Conservation (phyloP, 2,329 filamentous ascomycete species). For the Annulohypoxylon truncatum region DNA sequence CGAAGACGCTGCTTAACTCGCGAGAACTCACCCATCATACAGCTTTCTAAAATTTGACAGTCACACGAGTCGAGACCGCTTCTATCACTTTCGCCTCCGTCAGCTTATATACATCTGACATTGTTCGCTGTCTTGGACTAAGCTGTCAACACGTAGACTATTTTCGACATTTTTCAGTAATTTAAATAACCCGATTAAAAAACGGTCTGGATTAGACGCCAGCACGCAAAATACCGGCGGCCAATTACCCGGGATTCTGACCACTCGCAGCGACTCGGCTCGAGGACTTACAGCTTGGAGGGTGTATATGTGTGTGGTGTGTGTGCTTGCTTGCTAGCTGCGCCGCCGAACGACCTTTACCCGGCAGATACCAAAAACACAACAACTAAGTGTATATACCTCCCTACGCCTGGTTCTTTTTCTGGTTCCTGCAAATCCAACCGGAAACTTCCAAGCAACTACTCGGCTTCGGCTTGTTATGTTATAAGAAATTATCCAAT, state of each 20-base stretch:
- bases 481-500: slow-evolving; percentile 36
- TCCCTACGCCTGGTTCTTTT: slow-evolving; percentile 20
- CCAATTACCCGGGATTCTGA: slow-evolving; percentile 43
- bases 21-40: slow-evolving; percentile 27
- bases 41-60: slow-evolving; percentile 25
- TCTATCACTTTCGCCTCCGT: slow-evolving; percentile 30
- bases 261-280: slow-evolving; percentile 40
- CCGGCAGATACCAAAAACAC: slow-evolving; percentile 38
- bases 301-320: slow-evolving; percentile 43
- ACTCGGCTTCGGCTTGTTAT: slow-evolving; percentile 33
- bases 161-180: slow-evolving; percentile 16
- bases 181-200: slow-evolving; percentile 21
- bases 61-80: slow-evolving; percentile 29
- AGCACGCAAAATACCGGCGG: slow-evolving; percentile 29
- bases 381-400: slow-evolving; percentile 35
- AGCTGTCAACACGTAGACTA: slow-evolving; percentile 32
- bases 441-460: slow-evolving; percentile 15
- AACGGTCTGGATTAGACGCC: slow-evolving; percentile 23
- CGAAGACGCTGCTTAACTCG: slow-evolving; percentile 29
- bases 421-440: slow-evolving; percentile 22
- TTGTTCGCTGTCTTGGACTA: slow-evolving; percentile 28
- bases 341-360: slow-evolving; percentile 43
- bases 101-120: slow-evolving; percentile 42
- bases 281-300: slow-evolving; percentile 39
- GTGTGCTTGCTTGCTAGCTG: slow-evolving; percentile 41